Conservation (phyloP, 108 stramenopile genomes). For the Stephanodiscus minutulus region DNA sequence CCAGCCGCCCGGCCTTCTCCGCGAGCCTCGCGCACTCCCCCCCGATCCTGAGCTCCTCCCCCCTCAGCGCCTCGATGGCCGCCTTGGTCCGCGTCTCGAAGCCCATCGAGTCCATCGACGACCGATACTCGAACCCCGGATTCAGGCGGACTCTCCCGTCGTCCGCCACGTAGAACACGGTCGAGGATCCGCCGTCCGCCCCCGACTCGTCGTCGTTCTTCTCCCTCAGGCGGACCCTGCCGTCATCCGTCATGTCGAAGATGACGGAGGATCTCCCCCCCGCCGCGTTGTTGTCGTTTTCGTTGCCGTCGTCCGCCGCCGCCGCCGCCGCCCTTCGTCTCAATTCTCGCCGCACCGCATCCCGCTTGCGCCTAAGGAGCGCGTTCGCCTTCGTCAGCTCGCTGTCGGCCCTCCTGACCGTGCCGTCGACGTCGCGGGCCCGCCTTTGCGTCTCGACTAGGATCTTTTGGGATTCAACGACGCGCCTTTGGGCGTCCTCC, state of each 20-base stretch:
- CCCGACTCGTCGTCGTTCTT: no score
- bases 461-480: conserved; percentile 13
- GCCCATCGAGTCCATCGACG: conserved; percentile 24
- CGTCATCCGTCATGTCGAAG: no score
- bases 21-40: conserved; percentile 19
- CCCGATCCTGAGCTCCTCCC: no score
- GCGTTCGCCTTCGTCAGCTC: conserved; percentile 23
- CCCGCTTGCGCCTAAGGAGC: conserved; percentile 30
- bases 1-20: conserved; percentile 40
- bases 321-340: no score
- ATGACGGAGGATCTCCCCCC: no score
- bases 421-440: conserved; percentile 8
- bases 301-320: no score
- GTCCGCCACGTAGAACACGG: background rate
- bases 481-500: conserved; percentile 21
- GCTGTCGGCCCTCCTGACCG: conserved; percentile 28
- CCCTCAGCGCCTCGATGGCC: no score
- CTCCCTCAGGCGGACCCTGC: no score
- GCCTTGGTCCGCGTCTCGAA: conserved; percentile 9
- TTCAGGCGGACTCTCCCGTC: background rate
- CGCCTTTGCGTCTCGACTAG: conserved; percentile 26
- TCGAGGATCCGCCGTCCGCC: no score
- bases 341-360: conserved; percentile 36
- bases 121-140: conserved; percentile 1
- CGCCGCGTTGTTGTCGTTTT: no score